A percentile compares a stretch with the other conserved stretches of the same genome.
Conservation (phyloP, 805 yeast genomes). For the Helenozyma rhizophorensis region DNA sequence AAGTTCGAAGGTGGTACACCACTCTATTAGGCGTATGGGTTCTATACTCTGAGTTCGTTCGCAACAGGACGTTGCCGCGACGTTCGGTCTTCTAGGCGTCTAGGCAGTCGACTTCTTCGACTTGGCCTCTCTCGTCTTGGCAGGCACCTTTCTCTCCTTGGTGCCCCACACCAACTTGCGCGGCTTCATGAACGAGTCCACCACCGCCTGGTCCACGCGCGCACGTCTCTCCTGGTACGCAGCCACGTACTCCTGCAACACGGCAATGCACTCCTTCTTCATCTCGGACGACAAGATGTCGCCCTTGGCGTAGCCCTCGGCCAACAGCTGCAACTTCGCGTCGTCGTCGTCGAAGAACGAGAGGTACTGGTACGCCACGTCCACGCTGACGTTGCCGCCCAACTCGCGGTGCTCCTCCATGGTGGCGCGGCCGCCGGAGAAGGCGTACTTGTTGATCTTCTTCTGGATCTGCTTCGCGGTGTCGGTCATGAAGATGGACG, state of each 20-base stretch:
- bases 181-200: constrained; percentile 75
- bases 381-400: constrained; percentile 95
- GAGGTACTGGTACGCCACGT: constrained; percentile 90
- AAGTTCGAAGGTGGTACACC: too few species aligned
- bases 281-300: constrained; percentile 88
- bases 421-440: constrained; percentile 87
- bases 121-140: constrained; percentile 47
- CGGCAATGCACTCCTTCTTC: constrained; percentile 80
- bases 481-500: constrained; percentile 94
- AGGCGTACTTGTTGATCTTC: constrained; percentile 94
- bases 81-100: too few species aligned
- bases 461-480: constrained; percentile 87
- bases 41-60: too few species aligned
- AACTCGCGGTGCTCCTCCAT: constrained; percentile 83
- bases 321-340: constrained; percentile 58
- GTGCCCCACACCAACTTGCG: constrained; percentile 75
- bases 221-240: constrained; percentile 79
- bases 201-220: constrained; percentile 54
- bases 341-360: constrained; percentile 90
- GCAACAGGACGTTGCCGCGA: too few species aligned
- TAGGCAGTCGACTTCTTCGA: constrained; percentile 32
- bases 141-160: constrained; percentile 69
- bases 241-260: constrained; percentile 72
- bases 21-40: too few species aligned
- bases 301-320: constrained; percentile 69